A percentile compares a stretch with the other conserved stretches of the same genome.
Evolutionary conservation across 345 rosid species (phyloP).

Genomic region (Moricandia moricandioides): DNA sequence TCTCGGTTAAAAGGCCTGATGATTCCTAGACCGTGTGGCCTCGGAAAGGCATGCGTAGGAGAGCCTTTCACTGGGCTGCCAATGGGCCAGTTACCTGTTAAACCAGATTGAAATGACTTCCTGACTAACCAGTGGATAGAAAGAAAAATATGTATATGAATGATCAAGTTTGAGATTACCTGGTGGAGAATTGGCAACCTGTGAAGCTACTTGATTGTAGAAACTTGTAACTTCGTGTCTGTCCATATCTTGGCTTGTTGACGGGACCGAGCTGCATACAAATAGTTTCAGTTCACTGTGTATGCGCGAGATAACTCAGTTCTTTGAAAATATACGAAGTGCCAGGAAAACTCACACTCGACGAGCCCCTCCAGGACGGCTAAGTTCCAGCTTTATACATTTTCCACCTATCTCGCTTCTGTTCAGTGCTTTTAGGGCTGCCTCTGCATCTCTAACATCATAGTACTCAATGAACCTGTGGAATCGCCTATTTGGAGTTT

Average conservation of each 20-base stretch:
- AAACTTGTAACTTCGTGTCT: conserved; percentile 55
- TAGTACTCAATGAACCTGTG: conserved; percentile 91
- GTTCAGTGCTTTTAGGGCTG: conserved; percentile 81
- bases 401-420: conserved; percentile 96
- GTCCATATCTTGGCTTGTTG: conserved; percentile 74
- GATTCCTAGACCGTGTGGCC: conserved; percentile 58
- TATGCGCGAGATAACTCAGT: background rate
- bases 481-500: conserved; percentile 87
- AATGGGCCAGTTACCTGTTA: conserved; percentile 77
- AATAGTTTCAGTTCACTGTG: conserved; percentile 1
- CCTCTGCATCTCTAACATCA: conserved; percentile 93
- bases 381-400: conserved; percentile 95
- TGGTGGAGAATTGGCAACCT: conserved; percentile 68
- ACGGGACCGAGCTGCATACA: conserved; percentile 66
- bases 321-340: background rate
- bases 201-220: conserved; percentile 42
- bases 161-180: conserved; percentile 54
- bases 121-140: background rate
- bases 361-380: conserved; percentile 97
- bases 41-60: conserved; percentile 56
- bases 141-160: background rate
- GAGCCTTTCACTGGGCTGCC: conserved; percentile 66
- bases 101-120: background rate
- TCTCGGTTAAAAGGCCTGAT: conserved; percentile 53
- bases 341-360: conserved; percentile 52